phyloP scores from a whole-genome alignment of 192 early-diverging fungal genomes.

The Cladochytrium replicatum region DNA sequence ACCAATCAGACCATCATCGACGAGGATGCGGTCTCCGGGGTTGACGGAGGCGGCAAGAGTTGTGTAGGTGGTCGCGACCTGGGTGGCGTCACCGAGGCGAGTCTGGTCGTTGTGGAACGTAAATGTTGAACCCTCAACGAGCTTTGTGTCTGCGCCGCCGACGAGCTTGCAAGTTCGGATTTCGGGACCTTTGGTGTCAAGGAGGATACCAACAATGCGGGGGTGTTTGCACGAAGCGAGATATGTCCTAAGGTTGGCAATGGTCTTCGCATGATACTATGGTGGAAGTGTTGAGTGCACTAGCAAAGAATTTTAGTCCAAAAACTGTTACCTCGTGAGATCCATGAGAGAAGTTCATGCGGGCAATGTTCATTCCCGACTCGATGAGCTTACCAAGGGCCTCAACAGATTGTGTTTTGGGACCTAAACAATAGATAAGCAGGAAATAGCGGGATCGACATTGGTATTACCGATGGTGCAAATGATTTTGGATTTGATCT shows the following conservation, averaged over 20 bases:
- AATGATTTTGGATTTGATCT: conserved; percentile 47
- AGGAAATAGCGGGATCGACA: background rate
- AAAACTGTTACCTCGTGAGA: conserved; percentile 39
- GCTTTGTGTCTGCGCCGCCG: conserved; percentile 29
- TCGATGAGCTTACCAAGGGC: conserved; percentile 34
- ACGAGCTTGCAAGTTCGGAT: conserved; percentile 45
- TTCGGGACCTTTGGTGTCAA: conserved; percentile 52
- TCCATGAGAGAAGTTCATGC: conserved; percentile 52
- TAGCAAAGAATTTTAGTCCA: too few relatives aligned
- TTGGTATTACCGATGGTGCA: conserved; percentile 35
- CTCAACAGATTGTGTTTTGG: conserved; percentile 43
- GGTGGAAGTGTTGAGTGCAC: background rate
- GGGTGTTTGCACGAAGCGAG: conserved; percentile 22
- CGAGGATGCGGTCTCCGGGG: conserved; percentile 4
- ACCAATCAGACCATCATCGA: conserved; percentile 3
- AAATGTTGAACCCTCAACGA: conserved; percentile 29
- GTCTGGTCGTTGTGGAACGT: conserved; percentile 42
- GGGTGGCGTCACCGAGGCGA: conserved; percentile 35
- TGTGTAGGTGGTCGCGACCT: conserved; percentile 38
- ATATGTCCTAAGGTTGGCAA: conserved; percentile 31
- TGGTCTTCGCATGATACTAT: conserved; percentile 40
- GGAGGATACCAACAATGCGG: conserved; percentile 34
- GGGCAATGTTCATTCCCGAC: conserved; percentile 43
- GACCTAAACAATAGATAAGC: conserved; percentile 17
- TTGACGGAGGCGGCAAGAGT: conserved; percentile 17